phyloP scores from a whole-genome alignment of 1,139 yeast species.

The Sugiyamaella xylanicola region DNA sequence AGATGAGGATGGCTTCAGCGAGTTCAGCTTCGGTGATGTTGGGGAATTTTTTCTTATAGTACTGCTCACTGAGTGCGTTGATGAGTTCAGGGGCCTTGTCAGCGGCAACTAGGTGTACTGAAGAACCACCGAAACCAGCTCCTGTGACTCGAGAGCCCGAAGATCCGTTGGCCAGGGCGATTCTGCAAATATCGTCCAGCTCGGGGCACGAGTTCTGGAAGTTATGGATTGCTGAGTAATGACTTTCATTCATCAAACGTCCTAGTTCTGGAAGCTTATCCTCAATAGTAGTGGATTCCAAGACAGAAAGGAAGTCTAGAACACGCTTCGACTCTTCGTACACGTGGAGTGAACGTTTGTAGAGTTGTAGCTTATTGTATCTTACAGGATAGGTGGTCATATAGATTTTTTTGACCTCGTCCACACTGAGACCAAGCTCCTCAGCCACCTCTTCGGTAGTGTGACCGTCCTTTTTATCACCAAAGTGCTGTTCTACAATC shows the following conservation, averaged over 20 bases:
- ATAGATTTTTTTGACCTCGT: constrained; percentile 51
- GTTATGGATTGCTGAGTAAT: constrained; percentile 51
- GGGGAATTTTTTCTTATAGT: constrained; percentile 56
- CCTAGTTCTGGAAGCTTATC: constrained; percentile 49
- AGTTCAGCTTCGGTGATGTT: constrained; percentile 49
- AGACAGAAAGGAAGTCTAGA: constrained; percentile 51
- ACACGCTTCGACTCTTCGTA: constrained; percentile 66
- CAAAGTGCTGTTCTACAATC: constrained; percentile 46
- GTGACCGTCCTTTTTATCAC: constrained; percentile 50
- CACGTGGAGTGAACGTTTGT: constrained; percentile 64
- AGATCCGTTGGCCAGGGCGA: constrained; percentile 60
- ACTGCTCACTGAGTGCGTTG: constrained; percentile 52
- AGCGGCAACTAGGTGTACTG: constrained; percentile 62
- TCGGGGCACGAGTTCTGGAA: constrained; percentile 61
- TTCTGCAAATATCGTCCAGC: constrained; percentile 54
- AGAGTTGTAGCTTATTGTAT: constrained; percentile 56
- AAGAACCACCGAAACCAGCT: constrained; percentile 82
- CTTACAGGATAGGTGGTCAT: constrained; percentile 60
- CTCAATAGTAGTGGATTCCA: constrained; percentile 35
- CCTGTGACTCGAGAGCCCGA: constrained; percentile 73
- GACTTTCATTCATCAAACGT: constrained; percentile 60
- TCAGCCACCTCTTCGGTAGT: constrained; percentile 54
- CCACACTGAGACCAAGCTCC: constrained; percentile 48
- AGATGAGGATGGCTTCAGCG: constrained; percentile 56
- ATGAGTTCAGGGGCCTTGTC: constrained; percentile 51